These are phyloP conservation scores for Rhodotorula sphaerocarpa DNA, from an alignment of 768 basidiomycete genomes.

Conservation along the genomic window DNA sequence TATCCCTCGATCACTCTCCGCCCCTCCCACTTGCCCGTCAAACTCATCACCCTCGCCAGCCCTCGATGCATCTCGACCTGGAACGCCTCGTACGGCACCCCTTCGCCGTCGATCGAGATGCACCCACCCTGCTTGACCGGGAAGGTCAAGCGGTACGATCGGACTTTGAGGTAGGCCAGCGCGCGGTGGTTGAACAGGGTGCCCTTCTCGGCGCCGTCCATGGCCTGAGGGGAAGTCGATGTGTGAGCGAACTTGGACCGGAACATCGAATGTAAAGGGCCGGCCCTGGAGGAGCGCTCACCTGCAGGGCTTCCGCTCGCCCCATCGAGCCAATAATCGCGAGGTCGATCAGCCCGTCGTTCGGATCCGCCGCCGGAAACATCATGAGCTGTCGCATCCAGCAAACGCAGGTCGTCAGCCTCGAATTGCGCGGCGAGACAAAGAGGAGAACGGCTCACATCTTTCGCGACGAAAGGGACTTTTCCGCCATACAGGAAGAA, in stretches of 20 bases:
- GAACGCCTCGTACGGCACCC: slow-evolving; percentile 63
- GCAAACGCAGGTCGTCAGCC: slow-evolving; percentile 41
- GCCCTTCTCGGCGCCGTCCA: slow-evolving; percentile 60
- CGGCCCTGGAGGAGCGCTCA: not conserved
- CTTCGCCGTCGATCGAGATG: slow-evolving; percentile 70
- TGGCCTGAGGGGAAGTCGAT: slow-evolving; percentile 48
- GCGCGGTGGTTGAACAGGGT: slow-evolving; percentile 49
- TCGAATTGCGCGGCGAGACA: not conserved
- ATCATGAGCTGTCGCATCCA: slow-evolving; percentile 34
- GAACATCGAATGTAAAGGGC: not conserved
- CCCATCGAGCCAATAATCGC: slow-evolving; percentile 29
- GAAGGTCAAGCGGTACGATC: slow-evolving; percentile 32
- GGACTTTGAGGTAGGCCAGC: slow-evolving; percentile 17
- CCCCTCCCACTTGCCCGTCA: slow-evolving; percentile 13
- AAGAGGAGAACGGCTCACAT: slow-evolving; percentile 11
- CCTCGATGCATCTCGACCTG: slow-evolving; percentile 60
- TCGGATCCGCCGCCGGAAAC: slow-evolving; percentile 16
- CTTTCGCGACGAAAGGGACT: slow-evolving; percentile 61
- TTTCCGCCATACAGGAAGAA: slow-evolving; percentile 79
- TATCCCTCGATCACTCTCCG: slow-evolving; percentile 4
- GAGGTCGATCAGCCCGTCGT: slow-evolving; percentile 30
- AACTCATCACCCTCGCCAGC: slow-evolving; percentile 20
- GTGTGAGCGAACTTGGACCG: slow-evolving; percentile 43
- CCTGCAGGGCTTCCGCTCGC: slow-evolving; percentile 10
- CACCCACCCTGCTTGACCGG: slow-evolving; percentile 59